These are phyloP conservation scores for Microstroma glucosiphilum DNA, from an alignment of 1,284 basidiomycete species.

Conservation along the genomic window DNA sequence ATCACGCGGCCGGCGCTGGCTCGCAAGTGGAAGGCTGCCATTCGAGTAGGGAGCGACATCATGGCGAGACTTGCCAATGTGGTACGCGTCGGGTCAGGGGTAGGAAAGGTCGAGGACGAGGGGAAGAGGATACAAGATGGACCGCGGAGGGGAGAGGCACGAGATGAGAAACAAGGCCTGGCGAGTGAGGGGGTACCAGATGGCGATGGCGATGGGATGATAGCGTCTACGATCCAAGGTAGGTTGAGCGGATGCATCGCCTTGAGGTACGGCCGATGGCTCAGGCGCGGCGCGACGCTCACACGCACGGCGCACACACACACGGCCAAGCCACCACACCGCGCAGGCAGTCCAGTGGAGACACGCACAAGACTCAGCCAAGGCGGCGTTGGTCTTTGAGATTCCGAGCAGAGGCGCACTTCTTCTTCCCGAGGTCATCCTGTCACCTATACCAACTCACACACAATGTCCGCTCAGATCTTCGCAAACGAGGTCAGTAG, in stretches of 20 bases:
- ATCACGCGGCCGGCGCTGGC: background rate
- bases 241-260: background rate
- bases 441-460: background rate
- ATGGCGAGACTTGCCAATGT: slow-evolving; percentile 1
- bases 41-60: background rate
- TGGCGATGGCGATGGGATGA: background rate
- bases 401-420: slow-evolving; percentile 4
- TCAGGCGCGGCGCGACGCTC: background rate
- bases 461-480: slow-evolving; percentile 46
- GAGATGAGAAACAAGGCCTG: too few relatives aligned
- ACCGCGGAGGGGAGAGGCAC: too few relatives aligned
- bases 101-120: background rate
- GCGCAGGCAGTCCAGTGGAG: background rate
- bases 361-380: background rate
- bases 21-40: background rate
- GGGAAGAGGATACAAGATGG: background rate
- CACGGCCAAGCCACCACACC: background rate
- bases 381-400: background rate
- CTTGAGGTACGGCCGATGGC: background rate
- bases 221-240: background rate
- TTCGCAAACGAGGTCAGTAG: slow-evolving; percentile 40
- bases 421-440: slow-evolving; percentile 1
- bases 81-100: background rate
- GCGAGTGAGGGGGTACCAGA: too few relatives aligned
- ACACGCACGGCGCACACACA: slow-evolving; percentile 3